Conservation (phyloP, 495 filamentous ascomycete genomes). For the Oleoguttula mirabilis region DNA sequence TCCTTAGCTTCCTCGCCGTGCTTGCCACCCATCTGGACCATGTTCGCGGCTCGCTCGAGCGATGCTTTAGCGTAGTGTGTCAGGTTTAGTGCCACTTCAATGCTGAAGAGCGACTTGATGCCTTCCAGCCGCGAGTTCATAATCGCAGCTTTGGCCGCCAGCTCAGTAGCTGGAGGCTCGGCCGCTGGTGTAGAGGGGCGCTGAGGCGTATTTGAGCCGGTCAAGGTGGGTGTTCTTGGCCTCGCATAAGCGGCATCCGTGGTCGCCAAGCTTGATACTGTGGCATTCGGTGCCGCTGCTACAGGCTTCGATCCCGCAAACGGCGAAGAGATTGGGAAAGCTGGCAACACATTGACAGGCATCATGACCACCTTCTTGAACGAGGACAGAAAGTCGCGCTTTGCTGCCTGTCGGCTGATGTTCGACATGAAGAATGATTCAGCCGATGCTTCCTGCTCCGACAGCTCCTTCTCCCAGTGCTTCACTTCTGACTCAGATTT, state of each 20-base stretch:
- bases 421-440: conserved; percentile 93
- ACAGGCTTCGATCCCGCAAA: conserved; percentile 37
- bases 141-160: conserved; percentile 89
- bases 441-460: conserved; percentile 77
- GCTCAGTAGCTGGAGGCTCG: conserved; percentile 65
- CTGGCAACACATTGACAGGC: conserved; percentile 75
- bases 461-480: conserved; percentile 82
- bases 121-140: conserved; percentile 92
- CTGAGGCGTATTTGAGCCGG: conserved; percentile 3
- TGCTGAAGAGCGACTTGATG: conserved; percentile 86
- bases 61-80: conserved; percentile 85
- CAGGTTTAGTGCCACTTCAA: conserved; percentile 82
- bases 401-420: conserved; percentile 86
- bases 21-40: conserved; percentile 65
- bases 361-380: conserved; percentile 99
- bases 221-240: conserved; percentile 18
- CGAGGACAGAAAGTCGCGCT: conserved; percentile 86
- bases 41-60: conserved; percentile 72
- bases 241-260: conserved; percentile 2
- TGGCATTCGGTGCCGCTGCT: not conserved
- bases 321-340: conserved; percentile 38
- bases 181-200: conserved; percentile 38
- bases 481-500: conserved; percentile 63
- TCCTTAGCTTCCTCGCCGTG: conserved; percentile 67
- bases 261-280: not conserved